Base-by-base conservation (phyloP, 2,329 filamentous ascomycete species). In the Stagonosporopsis cucurbitacearum region DNA sequence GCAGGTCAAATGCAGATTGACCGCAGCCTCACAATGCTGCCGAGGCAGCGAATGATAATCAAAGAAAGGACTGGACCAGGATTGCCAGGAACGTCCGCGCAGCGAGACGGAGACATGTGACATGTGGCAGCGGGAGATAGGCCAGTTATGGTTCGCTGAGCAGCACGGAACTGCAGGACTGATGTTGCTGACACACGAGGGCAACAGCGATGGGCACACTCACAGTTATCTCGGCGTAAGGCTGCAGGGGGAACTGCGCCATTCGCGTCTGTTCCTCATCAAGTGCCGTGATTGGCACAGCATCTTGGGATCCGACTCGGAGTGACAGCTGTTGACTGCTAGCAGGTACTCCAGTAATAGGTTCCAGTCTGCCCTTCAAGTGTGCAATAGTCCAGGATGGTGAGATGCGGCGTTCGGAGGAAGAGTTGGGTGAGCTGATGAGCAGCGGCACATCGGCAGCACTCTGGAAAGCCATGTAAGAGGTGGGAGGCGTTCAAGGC, bases 331-430 rank as follows among this genome's bases (percentile, higher is more conserved):
- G 86, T 76, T 98, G 95, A 57, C 84, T 87, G 26, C 84, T 84
- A 11, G 93, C 90, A 15, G 95, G 94, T 33, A 98, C 87, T 59
- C 95, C 95, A 2, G 94, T 98, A 77, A 98, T 88, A 59, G 92
- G 89, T 77, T 98, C 94, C 47, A 99, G 87, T 76, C 95, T 96
- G 49, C 83, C 79, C 79, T 94, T 96, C 68, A 98, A 84, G 68
- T 91, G 88, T 51, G 84, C 82, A 71, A 99, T 89, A 59, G 88
- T 89, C 95, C 95, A 99, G 65, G 93, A 89, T 13, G 94, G 94
- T 23, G 91, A 94, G 74, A 98, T 87, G 65, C 95, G 91, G 59
- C 94, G 90, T 79, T 99, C 95, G 47, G 92, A 93, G 44, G 88
- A 86, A 43, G 89, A 83, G 76, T 89, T 90, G 58, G 91, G 88